Base-by-base conservation (phyloP, 2,329 filamentous ascomycete species). In the Hawksworthiomyces lignivorus region DNA sequence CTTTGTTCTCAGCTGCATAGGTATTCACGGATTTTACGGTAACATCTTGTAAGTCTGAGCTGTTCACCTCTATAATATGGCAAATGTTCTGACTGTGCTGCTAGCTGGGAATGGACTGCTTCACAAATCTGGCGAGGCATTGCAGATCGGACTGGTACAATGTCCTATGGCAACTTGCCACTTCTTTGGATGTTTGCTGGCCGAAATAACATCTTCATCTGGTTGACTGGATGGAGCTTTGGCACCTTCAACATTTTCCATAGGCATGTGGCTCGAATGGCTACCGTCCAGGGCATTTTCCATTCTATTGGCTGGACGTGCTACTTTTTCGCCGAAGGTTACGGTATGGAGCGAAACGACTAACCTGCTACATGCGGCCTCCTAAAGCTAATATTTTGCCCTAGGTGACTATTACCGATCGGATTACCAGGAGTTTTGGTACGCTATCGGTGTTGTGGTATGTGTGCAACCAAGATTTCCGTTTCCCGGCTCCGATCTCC, bases 141-240 rank as follows among this genome's bases (percentile, higher is more conserved):
- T 5, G 40, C 46, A 18, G 48, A 51, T 28, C 51, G 52, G 20
- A 50, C 51, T 3, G 52, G 52, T 24, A 44, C 33, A 24, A 35
- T 51, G 28, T 32, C 37, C 5, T 46, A 49, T 14, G 44, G 40
- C 39, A 48, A 46, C 38, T 32, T 53, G 3, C 48, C 48, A 8
- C 20, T 50, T 9, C 18, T 51, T 4, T 51, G 46, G 46, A 27
- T 84, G 0, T 84, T 85, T 49, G 73, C 73, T 0, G 75, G 75
- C 53, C 67, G 82, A 7, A 86, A 85, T 47, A 83, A 85, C 39
- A 54, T 80, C 0, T 67, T 84, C 14, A 62, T 83, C 40, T 82
- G 76, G 77, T 53, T 78, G 1, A 85, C 81, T 0, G 80, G 80
- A 0, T 85, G 80, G 78, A 75, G 73, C 10, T 84, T 80, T 54